Percentiles rank a stretch among this genome's conserved stretches.
These are phyloP conservation scores for Vigna hirtella DNA, from an alignment of 306 rosid genomes.

Conservation along the genomic window DNA sequence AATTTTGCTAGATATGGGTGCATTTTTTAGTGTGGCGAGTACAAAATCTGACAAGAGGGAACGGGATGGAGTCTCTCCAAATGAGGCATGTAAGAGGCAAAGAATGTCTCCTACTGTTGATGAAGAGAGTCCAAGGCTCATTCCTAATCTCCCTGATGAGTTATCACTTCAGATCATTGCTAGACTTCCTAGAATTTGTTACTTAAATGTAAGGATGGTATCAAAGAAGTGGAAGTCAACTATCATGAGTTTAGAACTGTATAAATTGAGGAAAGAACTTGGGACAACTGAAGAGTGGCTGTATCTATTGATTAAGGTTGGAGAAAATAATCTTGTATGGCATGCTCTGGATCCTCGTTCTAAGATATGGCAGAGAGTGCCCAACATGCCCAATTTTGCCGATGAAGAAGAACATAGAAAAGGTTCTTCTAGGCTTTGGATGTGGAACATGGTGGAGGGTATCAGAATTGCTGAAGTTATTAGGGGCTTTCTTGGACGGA, in stretches of 20 bases:
- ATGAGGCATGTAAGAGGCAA: slow-evolving; percentile 75
- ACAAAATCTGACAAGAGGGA: slow-evolving; percentile 49
- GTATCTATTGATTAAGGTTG: slow-evolving; percentile 75
- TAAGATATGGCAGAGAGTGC: slow-evolving; percentile 84
- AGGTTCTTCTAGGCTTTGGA: slow-evolving; percentile 64
- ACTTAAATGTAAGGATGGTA: slow-evolving; percentile 66
- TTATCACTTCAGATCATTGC: slow-evolving; percentile 89
- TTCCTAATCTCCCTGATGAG: slow-evolving; percentile 93
- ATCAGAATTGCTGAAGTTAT: slow-evolving; percentile 75
- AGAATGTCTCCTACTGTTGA: slow-evolving; percentile 57
- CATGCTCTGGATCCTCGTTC: slow-evolving; percentile 83
- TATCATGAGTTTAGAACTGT: slow-evolving; percentile 66
- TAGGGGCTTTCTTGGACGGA: slow-evolving; percentile 83
- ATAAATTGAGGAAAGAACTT: slow-evolving; percentile 75
- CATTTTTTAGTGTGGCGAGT: slow-evolving; percentile 62
- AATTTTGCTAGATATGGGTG: slow-evolving; percentile 70
- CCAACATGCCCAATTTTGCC: slow-evolving; percentile 70
- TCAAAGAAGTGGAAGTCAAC: slow-evolving; percentile 81
- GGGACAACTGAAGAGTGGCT: slow-evolving; percentile 93
- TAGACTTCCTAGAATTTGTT: slow-evolving; percentile 79
- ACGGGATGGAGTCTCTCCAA: slow-evolving; percentile 49
- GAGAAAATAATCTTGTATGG: slow-evolving; percentile 73
- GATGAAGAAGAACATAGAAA: slow-evolving; percentile 63
- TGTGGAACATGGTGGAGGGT: slow-evolving; percentile 84
- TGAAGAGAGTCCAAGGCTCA: slow-evolving; percentile 76